phyloP scores from a whole-genome alignment of 148 eudicot species.

The Persicaria tinctoria region DNA sequence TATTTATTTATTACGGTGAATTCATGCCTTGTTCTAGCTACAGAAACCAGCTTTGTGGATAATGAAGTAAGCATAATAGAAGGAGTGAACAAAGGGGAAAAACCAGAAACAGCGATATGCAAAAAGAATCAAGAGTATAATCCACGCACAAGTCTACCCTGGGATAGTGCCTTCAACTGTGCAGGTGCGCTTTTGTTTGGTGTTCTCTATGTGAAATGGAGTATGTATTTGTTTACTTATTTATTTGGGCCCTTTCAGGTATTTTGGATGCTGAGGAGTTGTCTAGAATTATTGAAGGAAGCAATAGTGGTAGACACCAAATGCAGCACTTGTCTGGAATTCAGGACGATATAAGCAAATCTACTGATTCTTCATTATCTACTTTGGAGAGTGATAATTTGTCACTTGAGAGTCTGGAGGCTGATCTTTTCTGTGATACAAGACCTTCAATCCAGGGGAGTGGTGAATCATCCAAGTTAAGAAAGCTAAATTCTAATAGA shows the following conservation, averaged over 20 bases:
- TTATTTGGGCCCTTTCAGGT: constrained; percentile 37
- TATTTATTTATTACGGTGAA: background rate
- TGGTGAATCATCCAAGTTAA: constrained; percentile 31
- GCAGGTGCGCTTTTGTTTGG: constrained; percentile 40
- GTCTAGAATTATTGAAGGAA: constrained; percentile 72
- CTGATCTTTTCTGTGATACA: constrained; percentile 76
- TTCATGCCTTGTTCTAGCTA: background rate
- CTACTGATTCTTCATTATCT: constrained; percentile 80
- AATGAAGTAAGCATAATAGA: background rate
- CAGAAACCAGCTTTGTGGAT: background rate
- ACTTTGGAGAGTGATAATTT: constrained; percentile 72
- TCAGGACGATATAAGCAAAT: constrained; percentile 68
- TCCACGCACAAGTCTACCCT: constrained; percentile 90
- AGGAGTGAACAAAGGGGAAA: background rate
- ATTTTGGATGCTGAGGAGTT: constrained; percentile 86
- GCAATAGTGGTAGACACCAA: constrained; percentile 21
- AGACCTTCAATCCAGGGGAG: constrained; percentile 95
- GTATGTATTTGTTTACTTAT: background rate
- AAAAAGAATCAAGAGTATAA: constrained; percentile 50
- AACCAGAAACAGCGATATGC: constrained; percentile 25
- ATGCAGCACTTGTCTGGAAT: constrained; percentile 54
- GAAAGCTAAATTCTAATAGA: constrained; percentile 10
- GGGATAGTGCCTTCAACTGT: constrained; percentile 91
- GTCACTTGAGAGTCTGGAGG: constrained; percentile 67
- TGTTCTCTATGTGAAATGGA: background rate